These are phyloP conservation scores for Glonium stellatum DNA, from an alignment of 495 filamentous ascomycete genomes.

Conservation along the genomic window DNA sequence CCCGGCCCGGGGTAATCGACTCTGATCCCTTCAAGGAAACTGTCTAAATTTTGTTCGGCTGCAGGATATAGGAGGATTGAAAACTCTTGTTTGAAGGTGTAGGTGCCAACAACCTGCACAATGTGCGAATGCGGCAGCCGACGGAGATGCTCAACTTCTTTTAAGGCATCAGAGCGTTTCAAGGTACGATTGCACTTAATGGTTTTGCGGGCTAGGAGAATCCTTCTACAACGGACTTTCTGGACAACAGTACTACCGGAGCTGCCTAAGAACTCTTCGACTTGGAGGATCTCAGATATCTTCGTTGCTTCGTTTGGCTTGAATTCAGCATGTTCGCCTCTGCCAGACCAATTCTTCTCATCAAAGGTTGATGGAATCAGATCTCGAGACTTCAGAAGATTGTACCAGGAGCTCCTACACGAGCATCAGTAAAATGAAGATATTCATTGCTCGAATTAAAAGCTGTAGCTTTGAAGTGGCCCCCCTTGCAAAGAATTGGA, in stretches of 20 bases:
- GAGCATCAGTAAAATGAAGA: no score
- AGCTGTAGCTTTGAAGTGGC: no score
- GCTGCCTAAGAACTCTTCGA: not conserved
- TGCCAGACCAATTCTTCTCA: slow-evolving; percentile 4
- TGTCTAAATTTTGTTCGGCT: not conserved
- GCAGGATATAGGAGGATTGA: slow-evolving; percentile 6
- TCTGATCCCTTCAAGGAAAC: not conserved
- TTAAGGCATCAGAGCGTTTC: not conserved
- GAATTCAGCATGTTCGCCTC: slow-evolving; percentile 5
- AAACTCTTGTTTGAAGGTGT: not conserved
- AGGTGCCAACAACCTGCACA: slow-evolving; percentile 1
- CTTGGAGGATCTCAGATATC: not conserved
- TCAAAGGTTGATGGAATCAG: not conserved
- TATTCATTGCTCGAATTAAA: no score
- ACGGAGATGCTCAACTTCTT: slow-evolving; percentile 9
- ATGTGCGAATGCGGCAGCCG: slow-evolving; percentile 6
- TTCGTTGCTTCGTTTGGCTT: not conserved
- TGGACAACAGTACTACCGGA: not conserved
- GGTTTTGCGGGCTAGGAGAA: slow-evolving; percentile 4
- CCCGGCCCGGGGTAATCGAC: not conserved
- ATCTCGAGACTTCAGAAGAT: not conserved
- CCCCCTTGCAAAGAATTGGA: no score
- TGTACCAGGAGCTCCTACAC: not conserved
- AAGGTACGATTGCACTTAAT: slow-evolving; percentile 7
- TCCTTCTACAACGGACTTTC: slow-evolving; percentile 1